Percentiles rank a stretch among this genome's conserved stretches.
These are phyloP conservation scores for Cystobasidium sp. DNA, from an alignment of 1,284 basidiomycete species.

Conservation along the genomic window DNA sequence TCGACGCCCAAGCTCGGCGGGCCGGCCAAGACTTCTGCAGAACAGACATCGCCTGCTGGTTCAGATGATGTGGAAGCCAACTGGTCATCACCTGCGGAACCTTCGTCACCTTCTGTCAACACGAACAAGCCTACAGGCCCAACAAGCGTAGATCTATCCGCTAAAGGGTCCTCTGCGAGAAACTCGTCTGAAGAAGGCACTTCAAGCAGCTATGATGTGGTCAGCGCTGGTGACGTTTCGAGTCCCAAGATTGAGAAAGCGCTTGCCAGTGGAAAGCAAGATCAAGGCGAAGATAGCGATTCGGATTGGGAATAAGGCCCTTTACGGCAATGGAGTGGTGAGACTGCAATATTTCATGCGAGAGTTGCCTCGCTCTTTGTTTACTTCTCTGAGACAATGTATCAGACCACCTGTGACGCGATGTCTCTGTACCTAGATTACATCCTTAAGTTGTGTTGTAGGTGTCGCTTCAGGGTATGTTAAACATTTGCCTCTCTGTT, in stretches of 20 bases:
- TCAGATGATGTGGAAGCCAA: conserved; percentile 21
- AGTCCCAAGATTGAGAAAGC: conserved; percentile 24
- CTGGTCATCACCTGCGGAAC: conserved; percentile 17
- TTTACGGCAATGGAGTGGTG: neutral
- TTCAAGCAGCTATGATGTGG: conserved; percentile 48
- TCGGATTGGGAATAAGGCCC: conserved; percentile 51
- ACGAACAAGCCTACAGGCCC: neutral
- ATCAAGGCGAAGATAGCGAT: conserved; percentile 47
- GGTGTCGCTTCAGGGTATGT: conserved; percentile 67
- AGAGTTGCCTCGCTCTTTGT: too few species aligned
- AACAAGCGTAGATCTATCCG: neutral
- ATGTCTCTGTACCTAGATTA: conserved; percentile 52
- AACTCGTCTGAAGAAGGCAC: conserved; percentile 47
- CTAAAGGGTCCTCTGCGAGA: conserved; percentile 34
- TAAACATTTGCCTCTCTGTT: conserved; percentile 62
- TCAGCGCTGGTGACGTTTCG: conserved; percentile 47
- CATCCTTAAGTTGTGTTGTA: conserved; percentile 65
- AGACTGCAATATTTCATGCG: too few species aligned
- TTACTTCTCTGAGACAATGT: too few species aligned
- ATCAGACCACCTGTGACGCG: too few species aligned
- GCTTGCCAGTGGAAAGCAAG: conserved; percentile 1
- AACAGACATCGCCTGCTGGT: conserved; percentile 1
- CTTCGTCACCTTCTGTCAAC: neutral
- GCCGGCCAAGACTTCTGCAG: neutral
- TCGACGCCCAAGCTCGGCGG: conserved; percentile 20